phyloP scores from a whole-genome alignment of 352 stramenopile species.

The Phytophthora pistaciae region DNA sequence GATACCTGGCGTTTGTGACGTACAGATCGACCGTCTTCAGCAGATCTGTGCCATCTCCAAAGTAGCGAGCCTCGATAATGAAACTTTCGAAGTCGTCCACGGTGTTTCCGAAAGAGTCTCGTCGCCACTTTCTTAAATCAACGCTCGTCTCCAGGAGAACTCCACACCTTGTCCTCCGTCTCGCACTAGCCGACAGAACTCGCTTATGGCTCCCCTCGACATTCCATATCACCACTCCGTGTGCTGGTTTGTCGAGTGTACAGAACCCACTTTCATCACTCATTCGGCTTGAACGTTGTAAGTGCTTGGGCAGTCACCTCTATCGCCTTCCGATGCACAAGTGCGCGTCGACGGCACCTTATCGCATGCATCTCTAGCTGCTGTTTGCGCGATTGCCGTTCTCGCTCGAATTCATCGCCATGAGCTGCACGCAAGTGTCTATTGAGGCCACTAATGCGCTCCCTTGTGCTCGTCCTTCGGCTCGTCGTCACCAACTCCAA shows the following conservation, averaged over 20 bases:
- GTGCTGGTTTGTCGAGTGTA: not conserved
- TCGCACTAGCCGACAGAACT: not conserved
- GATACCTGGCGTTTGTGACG: not conserved
- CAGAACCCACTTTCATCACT: not conserved
- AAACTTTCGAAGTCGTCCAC: not conserved
- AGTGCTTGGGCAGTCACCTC: constrained; percentile 10
- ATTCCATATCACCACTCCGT: not conserved
- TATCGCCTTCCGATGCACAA: constrained; percentile 32
- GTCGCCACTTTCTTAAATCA: not conserved
- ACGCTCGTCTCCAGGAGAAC: not conserved
- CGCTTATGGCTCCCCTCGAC: not conserved
- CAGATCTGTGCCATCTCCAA: not conserved
- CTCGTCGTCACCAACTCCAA: constrained; percentile 35
- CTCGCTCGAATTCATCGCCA: constrained; percentile 7
- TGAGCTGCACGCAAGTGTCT: constrained; percentile 7
- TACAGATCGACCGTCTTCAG: not conserved
- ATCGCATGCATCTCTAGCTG: constrained; percentile 6
- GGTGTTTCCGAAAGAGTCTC: not conserved
- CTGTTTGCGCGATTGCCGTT: constrained; percentile 19
- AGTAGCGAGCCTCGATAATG: not conserved
- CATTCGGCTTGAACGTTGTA: not conserved
- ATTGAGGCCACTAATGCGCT: constrained; percentile 31
- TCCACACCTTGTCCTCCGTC: not conserved
- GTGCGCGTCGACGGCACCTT: constrained; percentile 26
- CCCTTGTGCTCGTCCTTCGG: constrained; percentile 8